Evolutionary conservation across 2,329 filamentous ascomycete species (phyloP).

Genomic region (Neonectria faginata): DNA sequence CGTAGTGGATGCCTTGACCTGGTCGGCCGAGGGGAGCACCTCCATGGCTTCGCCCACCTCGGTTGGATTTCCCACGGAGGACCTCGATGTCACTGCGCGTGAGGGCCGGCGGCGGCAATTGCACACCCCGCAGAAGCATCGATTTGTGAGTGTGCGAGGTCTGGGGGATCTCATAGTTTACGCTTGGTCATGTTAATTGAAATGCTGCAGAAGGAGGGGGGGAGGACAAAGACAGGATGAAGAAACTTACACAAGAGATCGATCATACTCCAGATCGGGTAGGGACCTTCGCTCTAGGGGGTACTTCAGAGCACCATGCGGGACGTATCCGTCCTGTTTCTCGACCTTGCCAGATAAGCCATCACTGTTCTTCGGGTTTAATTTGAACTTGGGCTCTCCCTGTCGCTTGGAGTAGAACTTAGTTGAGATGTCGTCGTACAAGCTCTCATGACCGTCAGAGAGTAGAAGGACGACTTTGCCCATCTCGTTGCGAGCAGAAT

Average conservation of each 20-base stretch:
- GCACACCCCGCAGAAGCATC: conserved; percentile 88
- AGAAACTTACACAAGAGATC: conserved; percentile 79
- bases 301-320: conserved; percentile 83
- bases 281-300: conserved; percentile 78
- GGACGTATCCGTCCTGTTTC: conserved; percentile 86
- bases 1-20: conserved; percentile 47
- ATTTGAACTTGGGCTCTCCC: conserved; percentile 71
- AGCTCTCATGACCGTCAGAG: conserved; percentile 79
- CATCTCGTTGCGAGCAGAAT: conserved; percentile 80
- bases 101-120: conserved; percentile 77
- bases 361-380: conserved; percentile 80
- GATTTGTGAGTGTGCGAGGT: conserved; percentile 85
- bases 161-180: conserved; percentile 85
- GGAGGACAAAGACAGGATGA: neutral
- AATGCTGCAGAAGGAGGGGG: neutral
- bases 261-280: conserved; percentile 85
- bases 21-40: conserved; percentile 44
- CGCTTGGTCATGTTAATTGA: conserved; percentile 64
- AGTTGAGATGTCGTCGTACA: conserved; percentile 86
- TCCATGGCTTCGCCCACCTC: conserved; percentile 53
- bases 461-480: conserved; percentile 87
- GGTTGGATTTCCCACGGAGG: conserved; percentile 73
- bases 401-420: conserved; percentile 95
- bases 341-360: conserved; percentile 84
- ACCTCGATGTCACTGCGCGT: conserved; percentile 80